Conservation (phyloP, 2,329 filamentous ascomycete genomes). For the Claviceps capensis region DNA sequence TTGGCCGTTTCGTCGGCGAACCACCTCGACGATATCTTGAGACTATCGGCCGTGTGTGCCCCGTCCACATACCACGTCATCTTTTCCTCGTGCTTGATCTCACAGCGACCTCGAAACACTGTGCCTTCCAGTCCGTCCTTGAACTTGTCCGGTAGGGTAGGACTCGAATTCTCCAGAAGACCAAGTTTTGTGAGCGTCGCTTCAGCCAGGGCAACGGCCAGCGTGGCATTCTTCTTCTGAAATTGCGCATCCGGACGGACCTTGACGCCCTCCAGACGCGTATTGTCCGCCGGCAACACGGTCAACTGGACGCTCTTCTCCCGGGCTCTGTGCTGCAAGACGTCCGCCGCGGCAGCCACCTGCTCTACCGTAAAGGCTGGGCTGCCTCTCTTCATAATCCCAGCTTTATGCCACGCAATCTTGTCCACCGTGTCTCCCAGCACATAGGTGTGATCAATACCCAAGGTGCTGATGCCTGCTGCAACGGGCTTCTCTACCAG, state of each 20-base stretch:
- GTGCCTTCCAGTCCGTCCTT: constrained; percentile 60
- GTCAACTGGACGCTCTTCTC: constrained; percentile 36
- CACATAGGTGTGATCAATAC: constrained; percentile 52
- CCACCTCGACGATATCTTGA: constrained; percentile 70
- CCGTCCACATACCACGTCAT: constrained; percentile 84
- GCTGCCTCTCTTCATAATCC: constrained; percentile 49
- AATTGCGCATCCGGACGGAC: constrained; percentile 40
- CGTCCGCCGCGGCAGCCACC: constrained; percentile 27
- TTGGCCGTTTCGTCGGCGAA: constrained; percentile 44
- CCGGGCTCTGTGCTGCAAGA: constrained; percentile 34
- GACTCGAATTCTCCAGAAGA: constrained; percentile 12
- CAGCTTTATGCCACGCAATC: constrained; percentile 64
- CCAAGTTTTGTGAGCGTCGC: constrained; percentile 32
- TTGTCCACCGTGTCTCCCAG: constrained; percentile 49
- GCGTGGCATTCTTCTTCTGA: constrained; percentile 44
- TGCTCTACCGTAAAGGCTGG: constrained; percentile 46
- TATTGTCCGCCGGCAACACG: constrained; percentile 31
- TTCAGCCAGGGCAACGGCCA: constrained; percentile 39
- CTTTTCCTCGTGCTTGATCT: constrained; percentile 37
- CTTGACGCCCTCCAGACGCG: constrained; percentile 29
- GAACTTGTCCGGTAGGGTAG: constrained; percentile 48
- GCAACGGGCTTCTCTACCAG: constrained; percentile 44
- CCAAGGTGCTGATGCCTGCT: constrained; percentile 50
- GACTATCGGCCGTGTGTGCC: constrained; percentile 83
- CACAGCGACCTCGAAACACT: constrained; percentile 68